Evolutionary conservation across 1,139 yeast species (phyloP).

Genomic region (Kluyveromyces sp.): DNA sequence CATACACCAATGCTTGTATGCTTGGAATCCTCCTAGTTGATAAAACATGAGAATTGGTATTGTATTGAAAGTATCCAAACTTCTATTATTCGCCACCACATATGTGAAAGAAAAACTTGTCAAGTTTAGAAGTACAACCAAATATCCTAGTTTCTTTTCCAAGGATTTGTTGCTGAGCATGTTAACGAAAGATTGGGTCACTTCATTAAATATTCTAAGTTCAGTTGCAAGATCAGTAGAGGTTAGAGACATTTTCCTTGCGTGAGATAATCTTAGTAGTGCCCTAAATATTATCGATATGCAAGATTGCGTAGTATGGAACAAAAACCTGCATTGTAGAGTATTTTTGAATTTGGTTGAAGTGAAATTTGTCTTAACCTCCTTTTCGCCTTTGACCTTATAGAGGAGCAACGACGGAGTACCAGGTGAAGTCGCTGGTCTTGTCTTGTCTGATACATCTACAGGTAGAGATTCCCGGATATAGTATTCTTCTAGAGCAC

Average conservation of each 20-base stretch:
- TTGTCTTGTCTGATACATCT: slow-evolving; percentile 40
- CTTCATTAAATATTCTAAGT: slow-evolving; percentile 23
- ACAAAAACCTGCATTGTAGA: slow-evolving; percentile 45
- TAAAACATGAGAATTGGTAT: slow-evolving; percentile 41
- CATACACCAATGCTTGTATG: slow-evolving; percentile 18
- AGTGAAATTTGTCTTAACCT: slow-evolving; percentile 35
- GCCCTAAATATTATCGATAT: slow-evolving; percentile 32
- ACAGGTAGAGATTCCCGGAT: slow-evolving; percentile 43
- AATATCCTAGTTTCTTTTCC: slow-evolving; percentile 19
- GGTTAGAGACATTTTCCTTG: slow-evolving; percentile 19
- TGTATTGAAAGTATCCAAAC: slow-evolving; percentile 35
- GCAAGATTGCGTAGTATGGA: slow-evolving; percentile 45
- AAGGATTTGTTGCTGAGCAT: slow-evolving; percentile 18
- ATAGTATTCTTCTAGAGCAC: slow-evolving; percentile 49
- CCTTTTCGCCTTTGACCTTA: slow-evolving; percentile 22
- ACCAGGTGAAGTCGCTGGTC: slow-evolving; percentile 23
- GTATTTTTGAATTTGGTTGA: slow-evolving; percentile 56
- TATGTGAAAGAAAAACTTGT: slow-evolving; percentile 25
- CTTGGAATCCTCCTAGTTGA: slow-evolving; percentile 39
- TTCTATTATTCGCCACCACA: slow-evolving; percentile 32
- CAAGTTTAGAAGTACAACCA: slow-evolving; percentile 27
- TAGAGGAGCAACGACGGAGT: slow-evolving; percentile 33
- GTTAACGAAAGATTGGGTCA: slow-evolving; percentile 16
- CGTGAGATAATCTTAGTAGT: slow-evolving; percentile 23
- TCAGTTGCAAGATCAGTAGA: slow-evolving; percentile 19